A percentile compares a stretch with the other conserved stretches of the same genome.
Conservation (phyloP, 2,329 filamentous ascomycete genomes). For the Aspergillus versicolor region DNA sequence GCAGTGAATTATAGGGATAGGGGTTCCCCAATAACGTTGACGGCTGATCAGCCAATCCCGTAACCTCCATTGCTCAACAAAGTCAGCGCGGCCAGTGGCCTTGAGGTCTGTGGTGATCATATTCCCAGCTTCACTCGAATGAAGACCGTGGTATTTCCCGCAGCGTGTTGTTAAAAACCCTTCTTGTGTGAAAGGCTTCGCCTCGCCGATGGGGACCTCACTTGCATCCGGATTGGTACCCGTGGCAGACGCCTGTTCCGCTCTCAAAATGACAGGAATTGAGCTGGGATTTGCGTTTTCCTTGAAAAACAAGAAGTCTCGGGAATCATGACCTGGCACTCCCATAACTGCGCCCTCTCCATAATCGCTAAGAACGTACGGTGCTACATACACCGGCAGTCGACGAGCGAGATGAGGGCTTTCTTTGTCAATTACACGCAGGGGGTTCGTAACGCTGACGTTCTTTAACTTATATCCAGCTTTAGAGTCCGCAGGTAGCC, state of each 20-base stretch:
- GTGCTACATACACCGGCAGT: slow-evolving; percentile 75
- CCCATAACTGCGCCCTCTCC: slow-evolving; percentile 90
- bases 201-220: slow-evolving; percentile 39
- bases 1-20: slow-evolving; percentile 87
- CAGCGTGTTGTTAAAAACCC: slow-evolving; percentile 68
- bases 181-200: slow-evolving; percentile 59
- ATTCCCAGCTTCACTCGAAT: slow-evolving; percentile 62
- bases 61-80: slow-evolving; percentile 73
- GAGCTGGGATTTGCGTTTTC: slow-evolving; percentile 62
- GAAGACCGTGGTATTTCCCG: slow-evolving; percentile 62
- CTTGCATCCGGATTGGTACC: slow-evolving; percentile 12
- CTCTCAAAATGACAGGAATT: slow-evolving; percentile 61
- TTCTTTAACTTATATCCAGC: slow-evolving; percentile 66
- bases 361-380: slow-evolving; percentile 82
- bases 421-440: slow-evolving; percentile 57
- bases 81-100: slow-evolving; percentile 57
- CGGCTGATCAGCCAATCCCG: slow-evolving; percentile 88
- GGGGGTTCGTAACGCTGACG: slow-evolving; percentile 64
- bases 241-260: slow-evolving; percentile 36
- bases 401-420: slow-evolving; percentile 36
- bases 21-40: slow-evolving; percentile 90
- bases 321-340: slow-evolving; percentile 78
- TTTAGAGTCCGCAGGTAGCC: slow-evolving; percentile 57
- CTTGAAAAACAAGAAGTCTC: slow-evolving; percentile 79
- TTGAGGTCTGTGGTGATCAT: slow-evolving; percentile 56